Conservation (phyloP, 495 filamentous ascomycete genomes). For the Podospora anserina region DNA sequence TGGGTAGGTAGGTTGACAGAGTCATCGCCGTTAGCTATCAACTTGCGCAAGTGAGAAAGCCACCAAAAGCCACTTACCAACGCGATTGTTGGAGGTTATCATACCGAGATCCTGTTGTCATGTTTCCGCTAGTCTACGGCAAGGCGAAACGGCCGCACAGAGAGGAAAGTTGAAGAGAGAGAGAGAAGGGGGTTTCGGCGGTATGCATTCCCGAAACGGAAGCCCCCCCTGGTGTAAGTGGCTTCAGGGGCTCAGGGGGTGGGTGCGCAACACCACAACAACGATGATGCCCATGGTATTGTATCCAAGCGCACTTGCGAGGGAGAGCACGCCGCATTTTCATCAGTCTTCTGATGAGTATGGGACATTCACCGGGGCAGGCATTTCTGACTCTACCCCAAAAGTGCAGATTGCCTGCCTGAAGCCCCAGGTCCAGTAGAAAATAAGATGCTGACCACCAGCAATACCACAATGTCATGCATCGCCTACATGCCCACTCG, state of each 20-base stretch:
- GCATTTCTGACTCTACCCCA: neutral
- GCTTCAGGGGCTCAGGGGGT: slow-evolving; percentile 2
- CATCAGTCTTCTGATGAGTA: neutral
- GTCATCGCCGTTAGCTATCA: neutral
- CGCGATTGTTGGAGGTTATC: neutral
- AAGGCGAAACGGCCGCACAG: neutral
- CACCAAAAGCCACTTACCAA: neutral
- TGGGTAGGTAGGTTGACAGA: no score
- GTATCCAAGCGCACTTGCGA: neutral
- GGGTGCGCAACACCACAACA: neutral
- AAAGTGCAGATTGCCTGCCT: neutral
- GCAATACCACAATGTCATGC: neutral
- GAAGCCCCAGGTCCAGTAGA: neutral
- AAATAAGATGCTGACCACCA: neutral
- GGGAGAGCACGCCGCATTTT: neutral
- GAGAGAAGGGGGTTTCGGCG: neutral
- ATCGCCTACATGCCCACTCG: neutral
- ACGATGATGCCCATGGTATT: neutral
- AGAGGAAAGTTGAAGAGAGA: neutral
- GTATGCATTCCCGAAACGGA: slow-evolving; percentile 1
- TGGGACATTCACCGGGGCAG: neutral
- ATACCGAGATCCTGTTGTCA: neutral
- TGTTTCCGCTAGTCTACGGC: neutral
- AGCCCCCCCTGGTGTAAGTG: slow-evolving; percentile 5
- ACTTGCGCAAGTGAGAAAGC: neutral